Conservation (phyloP, 768 basidiomycete genomes). For the Crepidotus variabilis region DNA sequence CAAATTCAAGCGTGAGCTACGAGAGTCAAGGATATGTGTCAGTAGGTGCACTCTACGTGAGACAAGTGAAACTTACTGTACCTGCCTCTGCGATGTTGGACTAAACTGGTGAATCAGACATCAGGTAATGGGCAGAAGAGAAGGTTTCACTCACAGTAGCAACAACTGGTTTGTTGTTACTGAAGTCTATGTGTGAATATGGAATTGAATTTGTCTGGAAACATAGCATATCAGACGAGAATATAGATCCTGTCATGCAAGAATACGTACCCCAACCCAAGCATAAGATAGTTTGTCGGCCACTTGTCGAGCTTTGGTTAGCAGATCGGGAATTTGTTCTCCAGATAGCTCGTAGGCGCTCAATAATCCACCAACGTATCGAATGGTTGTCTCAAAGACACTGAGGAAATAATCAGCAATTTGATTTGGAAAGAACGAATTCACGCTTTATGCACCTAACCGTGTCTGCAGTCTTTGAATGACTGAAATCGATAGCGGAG, state of each 20-base stretch:
- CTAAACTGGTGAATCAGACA: constrained; percentile 19
- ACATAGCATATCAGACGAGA: background rate
- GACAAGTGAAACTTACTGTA: constrained; percentile 27
- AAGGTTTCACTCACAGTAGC: constrained; percentile 21
- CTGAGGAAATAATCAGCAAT: constrained; percentile 25
- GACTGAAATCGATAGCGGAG: constrained; percentile 51
- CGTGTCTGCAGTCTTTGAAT: constrained; percentile 38
- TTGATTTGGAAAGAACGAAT: background rate
- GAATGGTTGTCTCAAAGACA: constrained; percentile 76
- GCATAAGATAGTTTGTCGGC: constrained; percentile 61
- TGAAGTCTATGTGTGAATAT: constrained; percentile 37
- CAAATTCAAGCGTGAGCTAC: constrained; percentile 55
- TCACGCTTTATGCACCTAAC: constrained; percentile 30
- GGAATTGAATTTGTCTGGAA: constrained; percentile 38
- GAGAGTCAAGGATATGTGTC: too few relatives aligned
- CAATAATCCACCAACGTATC: constrained; percentile 63
- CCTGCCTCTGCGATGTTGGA: constrained; percentile 58
- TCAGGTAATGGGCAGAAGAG: background rate
- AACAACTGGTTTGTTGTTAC: constrained; percentile 37
- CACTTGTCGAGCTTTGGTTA: constrained; percentile 60
- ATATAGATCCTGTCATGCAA: background rate
- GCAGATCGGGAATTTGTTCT: constrained; percentile 40
- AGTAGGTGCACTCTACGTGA: background rate
- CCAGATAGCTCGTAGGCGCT: constrained; percentile 70
- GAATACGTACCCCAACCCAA: constrained; percentile 49